phyloP scores from a whole-genome alignment of 1,284 basidiomycete species.

The Heterobasidion parviporum region DNA sequence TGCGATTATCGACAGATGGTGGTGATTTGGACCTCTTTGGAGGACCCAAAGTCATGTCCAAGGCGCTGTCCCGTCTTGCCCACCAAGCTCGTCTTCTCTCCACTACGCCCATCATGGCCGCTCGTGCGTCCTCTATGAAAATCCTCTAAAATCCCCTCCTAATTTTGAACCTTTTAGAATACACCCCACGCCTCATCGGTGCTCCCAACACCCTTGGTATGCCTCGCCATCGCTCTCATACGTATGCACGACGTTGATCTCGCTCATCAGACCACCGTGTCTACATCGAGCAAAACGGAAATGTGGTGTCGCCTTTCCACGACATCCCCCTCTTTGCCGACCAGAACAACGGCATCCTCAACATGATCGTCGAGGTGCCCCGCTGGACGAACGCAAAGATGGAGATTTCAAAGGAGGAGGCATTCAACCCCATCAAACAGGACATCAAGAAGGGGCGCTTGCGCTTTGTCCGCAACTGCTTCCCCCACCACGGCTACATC shows the following conservation, averaged over 20 bases:
- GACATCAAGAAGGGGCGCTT: conserved; percentile 95
- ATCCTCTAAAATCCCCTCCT: conserved; percentile 3
- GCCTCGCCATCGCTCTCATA: conserved; percentile 17
- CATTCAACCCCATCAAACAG: conserved; percentile 99
- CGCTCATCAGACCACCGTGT: conserved; percentile 81
- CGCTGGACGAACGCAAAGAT: conserved; percentile 99
- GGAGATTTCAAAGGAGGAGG: conserved; percentile 97
- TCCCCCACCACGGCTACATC: conserved; percentile 99
- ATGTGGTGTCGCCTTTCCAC: conserved; percentile 88
- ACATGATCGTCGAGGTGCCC: conserved; percentile 98
- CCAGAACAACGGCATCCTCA: conserved; percentile 87
- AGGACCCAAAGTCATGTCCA: conserved; percentile 3
- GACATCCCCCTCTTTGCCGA: conserved; percentile 96
- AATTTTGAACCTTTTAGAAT: conserved; percentile 37
- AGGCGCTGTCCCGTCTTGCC: conserved; percentile 5
- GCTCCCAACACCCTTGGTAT: conserved; percentile 90
- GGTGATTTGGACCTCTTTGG: not conserved
- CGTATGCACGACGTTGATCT: conserved; percentile 1
- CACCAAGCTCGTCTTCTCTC: conserved; percentile 26
- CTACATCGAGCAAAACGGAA: conserved; percentile 84
- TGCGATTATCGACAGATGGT: not conserved
- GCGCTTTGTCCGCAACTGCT: conserved; percentile 98
- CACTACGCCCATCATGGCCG: conserved; percentile 42
- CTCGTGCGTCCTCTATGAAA: conserved; percentile 35
- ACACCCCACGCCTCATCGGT: conserved; percentile 72